Evolutionary conservation across 352 stramenopile species (phyloP).

Genomic region (Phytopythium mirpurense): DNA sequence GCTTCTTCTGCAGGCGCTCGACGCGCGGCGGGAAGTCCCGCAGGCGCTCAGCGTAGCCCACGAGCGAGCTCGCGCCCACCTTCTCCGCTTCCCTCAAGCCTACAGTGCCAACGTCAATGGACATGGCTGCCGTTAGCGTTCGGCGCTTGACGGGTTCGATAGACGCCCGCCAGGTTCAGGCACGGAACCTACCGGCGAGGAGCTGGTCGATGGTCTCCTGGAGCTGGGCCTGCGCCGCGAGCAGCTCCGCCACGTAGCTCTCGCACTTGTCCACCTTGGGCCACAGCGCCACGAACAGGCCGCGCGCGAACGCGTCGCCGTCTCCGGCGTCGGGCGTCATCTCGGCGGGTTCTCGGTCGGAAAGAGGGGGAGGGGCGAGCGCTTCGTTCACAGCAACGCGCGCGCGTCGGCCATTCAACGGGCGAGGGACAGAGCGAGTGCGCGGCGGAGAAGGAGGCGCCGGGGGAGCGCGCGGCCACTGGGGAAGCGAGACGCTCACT

Average conservation of each 20-base stretch:
- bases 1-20: conserved; percentile 58
- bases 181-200: conserved; percentile 29
- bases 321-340: neutral
- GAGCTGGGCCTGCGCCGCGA: conserved; percentile 66
- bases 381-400: neutral
- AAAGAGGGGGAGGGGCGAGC: neutral
- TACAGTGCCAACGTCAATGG: conserved; percentile 9
- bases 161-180: neutral
- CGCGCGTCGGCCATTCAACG: neutral
- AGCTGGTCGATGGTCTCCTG: conserved; percentile 62
- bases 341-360: neutral
- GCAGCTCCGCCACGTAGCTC: conserved; percentile 64
- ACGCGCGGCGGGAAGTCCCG: conserved; percentile 62
- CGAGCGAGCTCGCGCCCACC: conserved; percentile 41
- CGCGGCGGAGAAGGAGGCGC: neutral
- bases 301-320: conserved; percentile 9
- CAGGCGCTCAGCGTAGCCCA: conserved; percentile 69
- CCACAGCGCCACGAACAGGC: conserved; percentile 80
- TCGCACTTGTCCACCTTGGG: conserved; percentile 80
- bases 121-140: neutral
- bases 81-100: conserved; percentile 60
- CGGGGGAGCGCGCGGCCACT: neutral
- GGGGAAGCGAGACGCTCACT: neutral
- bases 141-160: neutral
- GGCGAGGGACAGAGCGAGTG: neutral